Evolutionary conservation across 768 basidiomycete genomes (phyloP).

Genomic region (Termitomyces sp.): DNA sequence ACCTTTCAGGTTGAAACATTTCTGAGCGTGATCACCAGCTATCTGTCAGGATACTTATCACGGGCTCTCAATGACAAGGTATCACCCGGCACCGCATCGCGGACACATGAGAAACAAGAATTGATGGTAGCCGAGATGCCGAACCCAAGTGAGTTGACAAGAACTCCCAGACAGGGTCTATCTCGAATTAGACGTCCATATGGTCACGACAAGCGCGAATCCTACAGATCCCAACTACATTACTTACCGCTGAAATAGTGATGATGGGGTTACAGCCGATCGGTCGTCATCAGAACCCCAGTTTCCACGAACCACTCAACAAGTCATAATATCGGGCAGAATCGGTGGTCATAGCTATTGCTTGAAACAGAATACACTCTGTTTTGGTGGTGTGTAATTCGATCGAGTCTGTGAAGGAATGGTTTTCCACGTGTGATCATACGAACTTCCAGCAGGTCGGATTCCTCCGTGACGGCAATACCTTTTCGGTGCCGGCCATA

Average conservation of each 20-base stretch:
- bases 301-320: conserved; percentile 16
- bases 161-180: conserved; percentile 8
- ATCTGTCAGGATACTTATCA: conserved; percentile 12
- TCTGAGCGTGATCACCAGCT: neutral
- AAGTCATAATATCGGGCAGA: conserved; percentile 15
- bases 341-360: conserved; percentile 13
- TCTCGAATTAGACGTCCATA: conserved; percentile 2
- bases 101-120: conserved; percentile 7
- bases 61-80: conserved; percentile 1
- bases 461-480: conserved; percentile 15
- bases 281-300: conserved; percentile 17
- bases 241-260: conserved; percentile 4
- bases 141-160: conserved; percentile 8
- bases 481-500: conserved; percentile 18
- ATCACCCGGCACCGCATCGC: conserved; percentile 9
- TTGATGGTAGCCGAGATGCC: conserved; percentile 9
- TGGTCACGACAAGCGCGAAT: conserved; percentile 14
- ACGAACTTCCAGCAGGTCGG: conserved; percentile 10
- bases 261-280: conserved; percentile 14
- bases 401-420: conserved; percentile 14
- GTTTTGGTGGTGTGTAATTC: conserved; percentile 10
- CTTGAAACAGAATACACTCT: conserved; percentile 16
- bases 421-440: conserved; percentile 17
- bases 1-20: conserved; percentile 3
- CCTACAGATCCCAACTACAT: too few relatives aligned